Evolutionary conservation across 805 yeast genomes (phyloP).

Genomic region (Myxozyma nipponensis): DNA sequence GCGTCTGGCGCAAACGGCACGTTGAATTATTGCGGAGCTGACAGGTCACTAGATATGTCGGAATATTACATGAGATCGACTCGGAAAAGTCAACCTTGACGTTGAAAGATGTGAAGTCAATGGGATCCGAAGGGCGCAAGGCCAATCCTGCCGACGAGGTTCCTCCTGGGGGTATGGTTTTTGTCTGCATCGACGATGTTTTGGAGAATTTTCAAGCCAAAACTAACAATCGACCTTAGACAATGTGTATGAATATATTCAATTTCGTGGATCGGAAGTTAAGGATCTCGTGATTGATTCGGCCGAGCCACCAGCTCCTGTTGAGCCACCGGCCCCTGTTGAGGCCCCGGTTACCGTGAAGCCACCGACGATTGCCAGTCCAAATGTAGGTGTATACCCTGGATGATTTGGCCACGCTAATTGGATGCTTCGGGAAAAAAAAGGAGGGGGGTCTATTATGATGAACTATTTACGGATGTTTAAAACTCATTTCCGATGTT

Average conservation of each 20-base stretch:
- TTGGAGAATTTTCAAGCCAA: too few relatives aligned
- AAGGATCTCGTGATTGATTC: constrained; percentile 84
- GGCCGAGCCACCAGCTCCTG: constrained; percentile 52
- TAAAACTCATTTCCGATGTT: constrained; percentile 30
- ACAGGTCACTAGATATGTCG: constrained; percentile 63
- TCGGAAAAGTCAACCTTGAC: constrained; percentile 90
- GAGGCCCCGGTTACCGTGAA: too few relatives aligned
- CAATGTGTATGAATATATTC: constrained; percentile 68
- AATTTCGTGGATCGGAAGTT: constrained; percentile 88
- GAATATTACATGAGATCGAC: constrained; percentile 79
- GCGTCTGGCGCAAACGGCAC: neutral
- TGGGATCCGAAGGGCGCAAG: constrained; percentile 90
- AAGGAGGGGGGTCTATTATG: too few relatives aligned
- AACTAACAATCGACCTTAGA: constrained; percentile 34
- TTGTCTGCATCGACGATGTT: constrained; percentile 25
- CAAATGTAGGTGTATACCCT: constrained; percentile 35
- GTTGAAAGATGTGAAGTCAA: constrained; percentile 68
- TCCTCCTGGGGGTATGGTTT: constrained; percentile 49
- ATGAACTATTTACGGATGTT: constrained; percentile 38
- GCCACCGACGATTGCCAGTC: too few relatives aligned
- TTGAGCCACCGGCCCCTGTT: too few relatives aligned
- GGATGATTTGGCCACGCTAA: neutral
- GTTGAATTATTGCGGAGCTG: neutral
- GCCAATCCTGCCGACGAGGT: constrained; percentile 67
- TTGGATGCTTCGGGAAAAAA: neutral